These are phyloP conservation scores for Globisporangium cystogenes DNA, from an alignment of 352 stramenopile species.

Conservation along the genomic window DNA sequence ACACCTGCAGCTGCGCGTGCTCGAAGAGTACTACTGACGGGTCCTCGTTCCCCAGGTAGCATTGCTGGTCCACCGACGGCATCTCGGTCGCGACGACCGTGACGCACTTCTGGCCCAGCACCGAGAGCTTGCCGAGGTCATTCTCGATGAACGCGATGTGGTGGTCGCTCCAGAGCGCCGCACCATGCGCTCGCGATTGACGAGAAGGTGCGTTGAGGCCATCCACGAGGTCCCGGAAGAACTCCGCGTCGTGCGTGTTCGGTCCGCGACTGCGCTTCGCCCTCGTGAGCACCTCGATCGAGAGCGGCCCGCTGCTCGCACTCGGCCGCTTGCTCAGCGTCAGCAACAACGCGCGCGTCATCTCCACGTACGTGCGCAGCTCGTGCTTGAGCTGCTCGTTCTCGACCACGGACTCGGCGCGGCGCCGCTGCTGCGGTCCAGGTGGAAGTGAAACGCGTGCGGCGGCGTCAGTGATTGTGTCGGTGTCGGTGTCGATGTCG, in stretches of 20 bases:
- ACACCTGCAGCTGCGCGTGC: slow-evolving; percentile 58
- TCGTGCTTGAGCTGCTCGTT: too few species aligned
- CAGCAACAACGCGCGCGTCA: too few species aligned
- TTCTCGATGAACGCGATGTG: slow-evolving; percentile 68
- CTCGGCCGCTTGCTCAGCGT: too few species aligned
- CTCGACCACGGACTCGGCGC: too few species aligned
- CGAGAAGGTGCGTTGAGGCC: too few species aligned
- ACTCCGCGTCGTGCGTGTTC: too few species aligned
- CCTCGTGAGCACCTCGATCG: too few species aligned
- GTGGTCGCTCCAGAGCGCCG: slow-evolving; percentile 51
- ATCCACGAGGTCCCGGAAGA: too few species aligned
- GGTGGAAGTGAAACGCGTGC: slow-evolving; percentile 48
- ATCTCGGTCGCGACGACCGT: slow-evolving; percentile 72
- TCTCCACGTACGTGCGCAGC: too few species aligned
- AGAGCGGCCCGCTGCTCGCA: too few species aligned
- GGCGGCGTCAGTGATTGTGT: slow-evolving; percentile 43
- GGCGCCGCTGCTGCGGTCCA: slow-evolving; percentile 83
- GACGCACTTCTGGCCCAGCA: slow-evolving; percentile 71
- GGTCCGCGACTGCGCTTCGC: too few species aligned
- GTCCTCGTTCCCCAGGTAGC: slow-evolving; percentile 61
- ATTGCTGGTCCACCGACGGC: slow-evolving; percentile 74
- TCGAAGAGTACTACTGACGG: slow-evolving; percentile 68
- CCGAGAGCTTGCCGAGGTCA: slow-evolving; percentile 46
- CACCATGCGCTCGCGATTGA: slow-evolving; percentile 45
- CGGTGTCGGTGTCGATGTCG: not conserved